A percentile compares a stretch with the other conserved stretches of the same genome.
Evolutionary conservation across 306 rosid genomes (phyloP).

Genomic region (Acacia melanoxylon): DNA sequence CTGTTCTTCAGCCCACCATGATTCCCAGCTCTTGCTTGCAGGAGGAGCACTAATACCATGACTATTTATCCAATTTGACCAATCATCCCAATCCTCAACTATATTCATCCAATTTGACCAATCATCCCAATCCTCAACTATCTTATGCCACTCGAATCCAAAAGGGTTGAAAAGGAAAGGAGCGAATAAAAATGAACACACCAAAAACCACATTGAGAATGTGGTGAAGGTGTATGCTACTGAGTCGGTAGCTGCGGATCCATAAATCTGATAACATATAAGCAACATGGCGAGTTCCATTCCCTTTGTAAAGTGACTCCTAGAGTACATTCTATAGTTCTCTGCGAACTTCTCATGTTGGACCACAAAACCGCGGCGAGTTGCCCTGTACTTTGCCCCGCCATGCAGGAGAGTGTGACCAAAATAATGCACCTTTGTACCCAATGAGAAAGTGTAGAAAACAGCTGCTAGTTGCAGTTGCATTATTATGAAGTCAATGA

Average conservation of each 20-base stretch:
- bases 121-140: conserved; percentile 98
- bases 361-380: conserved; percentile 99
- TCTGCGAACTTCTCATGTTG: conserved; percentile 92
- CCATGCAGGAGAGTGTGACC: conserved; percentile 96
- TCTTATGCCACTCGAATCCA: conserved; percentile 99
- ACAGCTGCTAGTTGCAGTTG: conserved; percentile 95
- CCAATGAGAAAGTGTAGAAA: conserved; percentile 93
- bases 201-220: conserved; percentile 92
- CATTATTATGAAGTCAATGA: conserved; percentile 79
- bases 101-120: conserved; percentile 97
- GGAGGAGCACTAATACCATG: conserved; percentile 92
- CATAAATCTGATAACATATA: conserved; percentile 66
- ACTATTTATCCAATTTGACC: conserved; percentile 87
- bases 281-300: conserved; percentile 79
- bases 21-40: conserved; percentile 93
- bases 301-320: conserved; percentile 94
- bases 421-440: conserved; percentile 84
- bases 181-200: conserved; percentile 74
- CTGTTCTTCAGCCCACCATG: conserved; percentile 99
- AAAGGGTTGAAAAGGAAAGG: conserved; percentile 97
- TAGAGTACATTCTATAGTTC: conserved; percentile 93
- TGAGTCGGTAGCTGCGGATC: conserved; percentile 53
- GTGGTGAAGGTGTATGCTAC: conserved; percentile 50
- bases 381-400: conserved; percentile 96
- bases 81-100: conserved; percentile 98